Percentiles rank a stretch among this genome's conserved stretches.
These are phyloP conservation scores for Phytophthora cactorum DNA, from an alignment of 352 stramenopile species.

Conservation along the genomic window DNA sequence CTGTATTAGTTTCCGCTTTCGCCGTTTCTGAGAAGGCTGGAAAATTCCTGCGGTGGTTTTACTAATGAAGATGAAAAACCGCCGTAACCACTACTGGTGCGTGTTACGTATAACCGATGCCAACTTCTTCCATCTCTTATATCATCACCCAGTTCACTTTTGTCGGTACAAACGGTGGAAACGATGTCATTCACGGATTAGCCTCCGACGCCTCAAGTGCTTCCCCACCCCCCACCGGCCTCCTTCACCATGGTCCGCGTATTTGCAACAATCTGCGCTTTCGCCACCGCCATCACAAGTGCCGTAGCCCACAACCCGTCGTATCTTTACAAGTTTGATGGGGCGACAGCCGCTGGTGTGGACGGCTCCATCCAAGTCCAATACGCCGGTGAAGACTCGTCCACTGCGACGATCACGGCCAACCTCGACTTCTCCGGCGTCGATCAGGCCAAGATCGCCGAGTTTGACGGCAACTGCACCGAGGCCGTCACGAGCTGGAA, in stretches of 20 bases:
- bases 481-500: conserved; percentile 46
- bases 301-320: conserved; percentile 21
- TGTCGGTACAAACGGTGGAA: neutral
- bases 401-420: conserved; percentile 37
- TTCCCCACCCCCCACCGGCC: neutral
- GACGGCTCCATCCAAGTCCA: conserved; percentile 44
- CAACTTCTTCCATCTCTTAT: neutral
- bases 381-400: conserved; percentile 38
- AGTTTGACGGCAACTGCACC: conserved; percentile 51
- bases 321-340: conserved; percentile 55
- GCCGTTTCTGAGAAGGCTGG: too few relatives aligned
- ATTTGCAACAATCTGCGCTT: conserved; percentile 13
- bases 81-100: too few relatives aligned
- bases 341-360: conserved; percentile 36
- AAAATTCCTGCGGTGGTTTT: too few relatives aligned
- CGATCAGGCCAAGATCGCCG: conserved; percentile 24
- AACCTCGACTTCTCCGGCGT: conserved; percentile 51
- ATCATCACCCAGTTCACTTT: neutral
- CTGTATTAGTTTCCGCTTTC: too few relatives aligned
- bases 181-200: conserved; percentile 23
- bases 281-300: conserved; percentile 13
- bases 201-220: conserved; percentile 15
- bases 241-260: conserved; percentile 11
- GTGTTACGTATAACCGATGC: too few relatives aligned
- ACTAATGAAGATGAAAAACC: too few relatives aligned